Evolutionary conservation across 78 protist species (phyloP), one percentile per base, ranked within the genome.

Genomic region (Speleostelium caveatum): DNA sequence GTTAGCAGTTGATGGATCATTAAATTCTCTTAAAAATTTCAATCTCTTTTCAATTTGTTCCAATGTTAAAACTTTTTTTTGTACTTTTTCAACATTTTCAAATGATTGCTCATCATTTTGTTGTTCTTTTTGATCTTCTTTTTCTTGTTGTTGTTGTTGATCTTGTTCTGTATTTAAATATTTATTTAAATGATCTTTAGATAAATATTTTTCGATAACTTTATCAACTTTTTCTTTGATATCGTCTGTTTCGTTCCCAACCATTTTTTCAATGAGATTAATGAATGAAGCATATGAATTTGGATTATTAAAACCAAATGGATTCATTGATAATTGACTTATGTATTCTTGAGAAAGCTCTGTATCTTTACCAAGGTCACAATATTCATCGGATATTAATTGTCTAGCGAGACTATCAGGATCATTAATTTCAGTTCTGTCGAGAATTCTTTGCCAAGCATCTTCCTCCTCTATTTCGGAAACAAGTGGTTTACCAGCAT

Each of bases 391-490:
- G 38, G 19, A n/a, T 72, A 80, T 80, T 24, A 49, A 38, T 10
- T 36, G 33, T 66, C 89, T 71, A 1, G 56, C 24, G 17, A 80
- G 33, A 39, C 38, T 80, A 7, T 41, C 38, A 53, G 89, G 89
- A 45, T 80, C 89, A 7, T 45, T 17, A 26, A 80, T 68, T 10
- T 65, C 77, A 6, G 89, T 49, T 66, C 89, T 71, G 41, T 65
- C 71, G 38, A 80, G n/a, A 32, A 80, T 53, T 66, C 89, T 71
- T 30, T 68, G 35, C 89, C 89, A 80, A 10, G 89, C 89, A 24
- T 80, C 89, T n/a, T 80, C 77, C 33, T 66, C 77, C 17, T 60
- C 71, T 12, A 5, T 17, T 16, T 26, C 49, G 17, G 73, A 8
- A 35, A 68, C 35, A 42, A 53, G 6, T n/a, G 76, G n/a, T 35